Base-by-base conservation (phyloP, 179 eudicot species). In the Drosera spatulata region DNA sequence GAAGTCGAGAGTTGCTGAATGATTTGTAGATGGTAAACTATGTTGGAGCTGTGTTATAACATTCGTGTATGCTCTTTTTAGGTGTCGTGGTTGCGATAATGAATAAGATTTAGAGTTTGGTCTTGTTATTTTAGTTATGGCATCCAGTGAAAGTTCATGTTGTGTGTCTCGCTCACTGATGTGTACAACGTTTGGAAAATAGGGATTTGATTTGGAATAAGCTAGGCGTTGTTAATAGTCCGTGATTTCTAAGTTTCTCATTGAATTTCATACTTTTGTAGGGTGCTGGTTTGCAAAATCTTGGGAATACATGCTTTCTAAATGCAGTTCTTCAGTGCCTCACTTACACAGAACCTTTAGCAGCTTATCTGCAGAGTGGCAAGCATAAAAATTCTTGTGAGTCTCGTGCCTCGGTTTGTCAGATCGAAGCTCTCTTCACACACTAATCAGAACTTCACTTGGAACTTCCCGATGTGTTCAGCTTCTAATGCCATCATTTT, bases 261-360 rank as follows among this genome's bases (percentile, higher is more conserved):
- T 3, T 37, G 13, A 53, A 22, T 8, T 60, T 6, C 40, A 6
- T 56, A 22, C 33, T 45, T 74, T 47, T 59, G 39, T 82, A 90
- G 97, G 97, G 97, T 63, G 95, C 97, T 73, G 97, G 97, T 58
- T 74, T 90, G 76, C 82, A 77, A 62, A 90, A 90, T 74, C 88
- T 90, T 61, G 96, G 96, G 57, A 90, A 90, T 74, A 90, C 97
- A 4, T 90, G 97, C 66, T 90, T 85, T 62, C 81, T 90, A 22
- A 90, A 90, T 73, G 87, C 97, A 48, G 97, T 90, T 45, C 67
- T 90, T 56, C 97, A 90, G 59, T 90, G 97, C 71, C 79, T 90
- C 60, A 90, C 97, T 3, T 87, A 87, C 61, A 90, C 96, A 4
- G 93, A 83, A 77, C 97, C 97, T 52, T 81, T 90, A 61, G 95